Evolutionary conservation across 2,329 filamentous ascomycete genomes (phyloP).

Genomic region (Claviceps purpurea): DNA sequence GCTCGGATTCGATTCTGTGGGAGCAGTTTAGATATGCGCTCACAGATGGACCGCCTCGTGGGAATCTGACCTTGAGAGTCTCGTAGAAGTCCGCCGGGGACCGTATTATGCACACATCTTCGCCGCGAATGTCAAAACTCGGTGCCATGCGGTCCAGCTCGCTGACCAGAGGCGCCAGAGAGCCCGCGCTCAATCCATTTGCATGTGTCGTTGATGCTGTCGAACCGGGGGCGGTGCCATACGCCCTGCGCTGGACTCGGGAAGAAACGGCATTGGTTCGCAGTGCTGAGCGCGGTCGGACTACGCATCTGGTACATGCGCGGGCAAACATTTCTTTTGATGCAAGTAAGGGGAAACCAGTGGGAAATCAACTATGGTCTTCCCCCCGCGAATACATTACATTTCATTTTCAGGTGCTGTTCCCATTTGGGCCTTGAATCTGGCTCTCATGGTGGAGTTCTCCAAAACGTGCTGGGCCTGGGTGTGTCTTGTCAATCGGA

Average conservation of each 20-base stretch:
- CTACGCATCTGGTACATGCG: constrained; percentile 20
- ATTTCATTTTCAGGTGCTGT: no score
- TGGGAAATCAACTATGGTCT: no score
- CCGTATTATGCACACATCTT: constrained; percentile 65
- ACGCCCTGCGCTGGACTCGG: constrained; percentile 26
- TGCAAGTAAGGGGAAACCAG: neutral
- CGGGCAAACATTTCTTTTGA: constrained; percentile 19
- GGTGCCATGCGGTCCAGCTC: constrained; percentile 84
- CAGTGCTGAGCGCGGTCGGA: constrained; percentile 9
- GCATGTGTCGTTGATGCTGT: constrained; percentile 17
- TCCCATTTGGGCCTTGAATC: no score
- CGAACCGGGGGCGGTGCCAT: constrained; percentile 21
- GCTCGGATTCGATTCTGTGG: constrained; percentile 62
- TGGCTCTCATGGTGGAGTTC: no score
- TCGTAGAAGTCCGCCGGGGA: constrained; percentile 85
- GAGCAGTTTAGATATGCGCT: neutral
- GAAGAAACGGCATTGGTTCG: constrained; percentile 9
- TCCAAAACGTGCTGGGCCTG: no score
- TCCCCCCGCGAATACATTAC: no score
- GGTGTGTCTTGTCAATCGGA: neutral
- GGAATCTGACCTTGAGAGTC: constrained; percentile 59
- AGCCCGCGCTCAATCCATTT: constrained; percentile 15
- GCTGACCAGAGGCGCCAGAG: constrained; percentile 40
- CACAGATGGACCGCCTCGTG: neutral
- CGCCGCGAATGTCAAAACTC: constrained; percentile 74